phyloP scores from a whole-genome alignment of 768 basidiomycete species.

The Rhizopogon rudus region DNA sequence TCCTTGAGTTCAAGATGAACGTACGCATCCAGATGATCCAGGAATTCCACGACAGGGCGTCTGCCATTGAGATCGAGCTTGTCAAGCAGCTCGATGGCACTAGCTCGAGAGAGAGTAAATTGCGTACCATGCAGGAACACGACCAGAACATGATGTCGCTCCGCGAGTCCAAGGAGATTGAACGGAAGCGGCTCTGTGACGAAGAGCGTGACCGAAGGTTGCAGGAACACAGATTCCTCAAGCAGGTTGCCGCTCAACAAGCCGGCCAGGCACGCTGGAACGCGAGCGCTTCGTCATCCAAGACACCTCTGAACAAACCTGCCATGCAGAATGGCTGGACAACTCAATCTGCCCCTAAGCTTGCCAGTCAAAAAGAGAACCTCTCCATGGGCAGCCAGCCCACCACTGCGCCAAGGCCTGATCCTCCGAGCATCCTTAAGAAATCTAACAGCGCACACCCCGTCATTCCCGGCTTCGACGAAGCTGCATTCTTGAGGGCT shows the following conservation, averaged over 20 bases:
- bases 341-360: constrained; percentile 13
- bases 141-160: constrained; percentile 28
- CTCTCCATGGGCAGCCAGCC: constrained; percentile 8
- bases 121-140: constrained; percentile 25
- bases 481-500: background rate
- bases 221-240: constrained; percentile 9
- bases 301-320: constrained; percentile 8
- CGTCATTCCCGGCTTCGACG: constrained; percentile 22
- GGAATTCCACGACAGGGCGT: constrained; percentile 25
- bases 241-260: constrained; percentile 15
- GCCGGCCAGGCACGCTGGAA: background rate
- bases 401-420: constrained; percentile 15
- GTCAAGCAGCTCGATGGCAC: constrained; percentile 19
- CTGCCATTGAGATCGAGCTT: constrained; percentile 25
- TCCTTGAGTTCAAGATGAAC: constrained; percentile 24
- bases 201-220: constrained; percentile 23
- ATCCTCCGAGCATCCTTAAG: constrained; percentile 15
- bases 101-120: constrained; percentile 25
- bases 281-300: constrained; percentile 12
- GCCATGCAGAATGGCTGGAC: background rate
- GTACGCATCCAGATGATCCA: constrained; percentile 31
- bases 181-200: constrained; percentile 24
- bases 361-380: constrained; percentile 23
- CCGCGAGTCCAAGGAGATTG: constrained; percentile 27
- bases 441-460: constrained; percentile 21